Conservation (phyloP, 208 protist genomes). For the Trypanosoma conorhini region DNA sequence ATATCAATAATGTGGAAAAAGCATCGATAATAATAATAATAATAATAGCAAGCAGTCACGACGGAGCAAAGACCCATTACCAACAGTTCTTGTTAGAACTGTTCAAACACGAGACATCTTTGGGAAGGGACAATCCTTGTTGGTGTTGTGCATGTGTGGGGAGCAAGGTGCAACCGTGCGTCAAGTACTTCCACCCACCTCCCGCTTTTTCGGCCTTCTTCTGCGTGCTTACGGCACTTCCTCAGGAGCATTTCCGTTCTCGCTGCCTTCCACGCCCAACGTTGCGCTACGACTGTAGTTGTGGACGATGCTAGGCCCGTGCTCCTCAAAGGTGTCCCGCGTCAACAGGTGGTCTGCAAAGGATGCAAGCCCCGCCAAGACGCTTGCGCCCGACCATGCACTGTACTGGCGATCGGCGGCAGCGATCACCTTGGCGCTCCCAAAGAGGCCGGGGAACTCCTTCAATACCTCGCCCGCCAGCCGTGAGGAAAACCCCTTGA, state of each 20-base stretch:
- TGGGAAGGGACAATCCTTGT: too few species aligned
- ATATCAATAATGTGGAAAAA: background rate
- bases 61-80: too few species aligned
- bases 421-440: conserved; percentile 26
- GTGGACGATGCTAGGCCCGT: conserved; percentile 23
- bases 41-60: background rate
- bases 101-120: too few species aligned
- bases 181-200: too few species aligned
- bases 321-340: conserved; percentile 18
- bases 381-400: conserved; percentile 27
- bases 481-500: conserved; percentile 32
- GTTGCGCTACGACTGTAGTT: conserved; percentile 3
- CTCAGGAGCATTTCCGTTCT: background rate
- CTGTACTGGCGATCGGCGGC: conserved; percentile 15
- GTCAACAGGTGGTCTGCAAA: conserved; percentile 17
- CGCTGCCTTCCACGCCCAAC: background rate
- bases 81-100: too few species aligned
- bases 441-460: conserved; percentile 31
- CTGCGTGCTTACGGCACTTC: background rate
- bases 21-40: background rate
- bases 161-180: too few species aligned
- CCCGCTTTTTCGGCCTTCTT: conserved; percentile 1
- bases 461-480: conserved; percentile 27
- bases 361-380: conserved; percentile 23
- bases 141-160: too few species aligned